phyloP scores from a whole-genome alignment of 345 rosid species.

The Rhodomyrtus tomentosa region DNA sequence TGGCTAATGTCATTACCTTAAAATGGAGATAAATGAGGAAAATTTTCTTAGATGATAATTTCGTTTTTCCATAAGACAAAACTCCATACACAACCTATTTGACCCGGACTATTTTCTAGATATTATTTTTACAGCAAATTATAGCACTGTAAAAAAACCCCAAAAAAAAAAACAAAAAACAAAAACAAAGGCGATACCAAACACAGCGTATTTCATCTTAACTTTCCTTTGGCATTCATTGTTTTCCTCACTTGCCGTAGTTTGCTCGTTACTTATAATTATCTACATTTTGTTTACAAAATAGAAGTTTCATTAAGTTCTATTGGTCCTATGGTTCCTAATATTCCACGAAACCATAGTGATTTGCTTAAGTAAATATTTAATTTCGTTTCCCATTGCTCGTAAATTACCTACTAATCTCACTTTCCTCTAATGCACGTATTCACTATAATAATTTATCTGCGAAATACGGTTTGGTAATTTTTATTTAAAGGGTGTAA shows the following conservation, averaged over 20 bases:
- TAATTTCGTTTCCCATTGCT: background rate
- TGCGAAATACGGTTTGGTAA: background rate
- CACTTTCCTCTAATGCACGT: background rate
- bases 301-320: background rate
- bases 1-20: background rate
- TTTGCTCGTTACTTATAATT: background rate
- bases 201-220: background rate
- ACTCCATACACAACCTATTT: background rate
- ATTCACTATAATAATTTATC: background rate
- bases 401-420: background rate
- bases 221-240: background rate
- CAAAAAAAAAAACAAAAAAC: rapidly evolving
- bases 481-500: background rate
- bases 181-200: rapidly evolving
- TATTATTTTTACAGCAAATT: background rate
- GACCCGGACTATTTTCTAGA: background rate
- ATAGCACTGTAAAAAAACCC: too few species aligned
- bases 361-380: background rate
- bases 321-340: rapidly evolving
- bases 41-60: background rate
- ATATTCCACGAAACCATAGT: background rate
- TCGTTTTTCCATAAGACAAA: background rate
- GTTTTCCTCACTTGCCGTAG: background rate
- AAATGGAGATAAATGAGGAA: background rate
- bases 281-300: background rate